A percentile compares a stretch with the other conserved stretches of the same genome.
These are phyloP conservation scores for Chrysopogon serrulatus DNA, from an alignment of 176 grass and related monocot species.

Conservation along the genomic window DNA sequence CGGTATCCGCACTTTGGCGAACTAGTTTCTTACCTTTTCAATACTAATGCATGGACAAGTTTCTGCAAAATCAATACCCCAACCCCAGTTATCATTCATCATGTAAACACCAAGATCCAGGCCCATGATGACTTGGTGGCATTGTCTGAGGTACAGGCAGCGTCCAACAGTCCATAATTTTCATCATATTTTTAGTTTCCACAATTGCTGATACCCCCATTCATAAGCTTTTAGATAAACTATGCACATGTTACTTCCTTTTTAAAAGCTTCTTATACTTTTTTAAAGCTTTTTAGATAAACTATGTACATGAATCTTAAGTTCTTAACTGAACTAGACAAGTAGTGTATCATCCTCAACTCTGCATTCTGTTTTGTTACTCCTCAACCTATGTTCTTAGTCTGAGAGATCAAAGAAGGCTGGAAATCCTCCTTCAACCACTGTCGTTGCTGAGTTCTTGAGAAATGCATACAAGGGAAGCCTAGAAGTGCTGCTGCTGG, in stretches of 20 bases:
- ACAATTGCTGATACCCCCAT: neutral
- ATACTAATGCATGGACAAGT: neutral
- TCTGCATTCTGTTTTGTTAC: slow-evolving; percentile 8
- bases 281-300: no score
- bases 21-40: neutral
- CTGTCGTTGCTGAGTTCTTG: slow-evolving; percentile 57
- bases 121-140: neutral
- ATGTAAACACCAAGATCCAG: neutral
- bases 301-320: no score
- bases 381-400: slow-evolving; percentile 31
- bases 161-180: neutral
- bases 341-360: neutral
- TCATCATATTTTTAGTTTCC: neutral
- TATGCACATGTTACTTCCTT: neutral
- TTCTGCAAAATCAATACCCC: neutral
- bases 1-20: neutral
- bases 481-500: slow-evolving; percentile 62
- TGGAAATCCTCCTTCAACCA: slow-evolving; percentile 58
- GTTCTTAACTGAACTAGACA: neutral
- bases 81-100: neutral
- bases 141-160: neutral
- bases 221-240: neutral
- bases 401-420: slow-evolving; percentile 76
- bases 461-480: slow-evolving; percentile 53
- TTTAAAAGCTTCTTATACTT: neutral